Percentiles rank a stretch among this genome's conserved stretches.
These are phyloP conservation scores for Pythium oligandrum DNA, from an alignment of 352 stramenopile species.

Conservation along the genomic window DNA sequence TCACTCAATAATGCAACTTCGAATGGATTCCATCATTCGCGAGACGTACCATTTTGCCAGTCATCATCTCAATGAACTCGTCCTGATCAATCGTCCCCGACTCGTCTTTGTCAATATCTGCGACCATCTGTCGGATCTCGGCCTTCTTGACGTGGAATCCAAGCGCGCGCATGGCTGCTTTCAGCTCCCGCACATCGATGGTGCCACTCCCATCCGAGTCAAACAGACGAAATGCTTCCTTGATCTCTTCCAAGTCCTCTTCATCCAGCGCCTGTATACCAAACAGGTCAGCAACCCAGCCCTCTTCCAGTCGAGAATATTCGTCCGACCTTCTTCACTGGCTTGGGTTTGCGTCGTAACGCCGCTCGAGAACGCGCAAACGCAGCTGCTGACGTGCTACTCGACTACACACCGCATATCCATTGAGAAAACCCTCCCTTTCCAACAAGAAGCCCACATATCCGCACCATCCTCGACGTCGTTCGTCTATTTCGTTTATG, in stretches of 20 bases:
- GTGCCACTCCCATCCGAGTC: conserved; percentile 88
- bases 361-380: conserved; percentile 23
- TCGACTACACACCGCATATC: neutral
- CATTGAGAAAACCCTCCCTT: too few species aligned
- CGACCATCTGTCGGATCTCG: conserved; percentile 91
- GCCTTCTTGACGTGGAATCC: conserved; percentile 93
- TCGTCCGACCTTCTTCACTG: conserved; percentile 50
- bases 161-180: conserved; percentile 92
- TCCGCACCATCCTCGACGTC: neutral
- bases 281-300: neutral
- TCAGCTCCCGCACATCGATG: conserved; percentile 93
- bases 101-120: conserved; percentile 93
- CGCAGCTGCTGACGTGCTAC: conserved; percentile 11
- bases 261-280: conserved; percentile 66
- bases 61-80: conserved; percentile 95
- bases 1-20: neutral
- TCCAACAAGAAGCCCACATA: neutral
- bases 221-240: conserved; percentile 93
- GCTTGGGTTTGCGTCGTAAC: conserved; percentile 25
- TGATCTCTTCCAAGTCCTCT: conserved; percentile 91
- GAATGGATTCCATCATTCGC: neutral
- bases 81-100: conserved; percentile 85
- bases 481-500: too few species aligned
- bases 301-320: neutral
- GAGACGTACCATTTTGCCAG: conserved; percentile 82